Evolutionary conservation across 2,329 filamentous ascomycete genomes (phyloP), one percentile per base, ranked within the genome.

Genomic region (Penicillium sp.): DNA sequence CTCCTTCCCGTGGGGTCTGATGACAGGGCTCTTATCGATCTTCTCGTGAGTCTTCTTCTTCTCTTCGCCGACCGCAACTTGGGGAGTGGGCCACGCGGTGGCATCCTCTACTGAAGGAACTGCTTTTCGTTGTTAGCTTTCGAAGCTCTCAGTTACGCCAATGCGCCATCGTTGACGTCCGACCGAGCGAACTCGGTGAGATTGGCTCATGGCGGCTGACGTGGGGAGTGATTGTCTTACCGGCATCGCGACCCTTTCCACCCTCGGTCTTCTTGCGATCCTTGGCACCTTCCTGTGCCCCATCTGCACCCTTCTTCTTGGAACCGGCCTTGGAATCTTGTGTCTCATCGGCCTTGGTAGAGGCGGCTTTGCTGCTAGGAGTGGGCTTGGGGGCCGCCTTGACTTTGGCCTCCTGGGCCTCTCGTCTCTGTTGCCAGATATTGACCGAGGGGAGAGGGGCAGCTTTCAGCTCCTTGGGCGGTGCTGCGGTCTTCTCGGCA

Each of bases 71-170:
- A 86, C 82, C 1, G 84, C 86, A 41, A 79, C 84, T 60, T 95
- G 89, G 0, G 90, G 90, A 2, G 92, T 97, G 13, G 93, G 93
- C 93, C 93, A 99, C 16, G 84, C 84, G 45, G 82, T 76, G 41
- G 88, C 79, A 68, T 97, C 91, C 50, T 81, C 83, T 39, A 89
- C 86, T 2, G 88, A 79, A 22, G 88, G 88, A 29, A 81, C 66
- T 38, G 65, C 49, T 48, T 55, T 49, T 52, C 18, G 27, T 36
- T 12, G 33, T 44, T 30, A 44, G 41, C 14, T 29, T 37, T 7
- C 14, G 6, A 25, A 28, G 18, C 4, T 43, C 25, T 4, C 13
- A 22, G 6, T 29, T 10, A 12, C 4, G 4, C 8, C 4, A 5
- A 30, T 29, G 14, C 25, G 10, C 27, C 28, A 29, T n/a, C 33